Evolutionary conservation across 805 yeast species (phyloP), one percentile per base, ranked within the genome.

Genomic region (Yamadazyma laniorum): DNA sequence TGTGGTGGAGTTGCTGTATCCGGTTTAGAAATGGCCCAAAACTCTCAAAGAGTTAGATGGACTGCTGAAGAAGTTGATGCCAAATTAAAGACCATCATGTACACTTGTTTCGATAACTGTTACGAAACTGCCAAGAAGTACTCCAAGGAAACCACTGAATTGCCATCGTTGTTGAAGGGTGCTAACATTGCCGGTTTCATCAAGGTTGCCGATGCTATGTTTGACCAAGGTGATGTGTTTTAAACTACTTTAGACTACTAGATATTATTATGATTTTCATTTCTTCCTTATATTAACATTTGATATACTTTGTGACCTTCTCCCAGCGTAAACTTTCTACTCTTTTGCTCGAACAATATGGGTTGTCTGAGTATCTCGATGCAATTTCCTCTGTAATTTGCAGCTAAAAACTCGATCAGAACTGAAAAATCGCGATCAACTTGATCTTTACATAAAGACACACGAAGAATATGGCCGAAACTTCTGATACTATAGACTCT

Each of bases 1-100:
- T 85, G 95, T 74, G 99, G 98, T 74, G 99, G 99, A 82, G 99
- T 91, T 56, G 95, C 96, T 43, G 97, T 90, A 42, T 88, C 96
- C 43, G 98, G 97, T 62, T 79, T 91, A 52, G 99, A 91, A 78
- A 93, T 91, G 99, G 97, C 98, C 50, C 99, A 91, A 77, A 93
- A 91, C 86, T 87, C 97, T 43, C 95, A 85, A 65, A 85, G 97
- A 77, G 79, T 81, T 51, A 68, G 72, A 52, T 93, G 98, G 97
- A 78, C 95, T 48, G 56, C 81, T 44, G 96, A 89, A 75, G 88
- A 87, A 73, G 98, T 91, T 55, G 98, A 91, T 69, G 64, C 67
- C 47, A 89, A 86, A 71, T 80, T 91, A 63, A 88, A 89, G 82
- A 77, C 76, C 62, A 91, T 93, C 67, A 91, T 91, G 98, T 75